Conservation (phyloP, 2,329 filamentous ascomycete genomes). For the Sclerotinia nivalis region DNA sequence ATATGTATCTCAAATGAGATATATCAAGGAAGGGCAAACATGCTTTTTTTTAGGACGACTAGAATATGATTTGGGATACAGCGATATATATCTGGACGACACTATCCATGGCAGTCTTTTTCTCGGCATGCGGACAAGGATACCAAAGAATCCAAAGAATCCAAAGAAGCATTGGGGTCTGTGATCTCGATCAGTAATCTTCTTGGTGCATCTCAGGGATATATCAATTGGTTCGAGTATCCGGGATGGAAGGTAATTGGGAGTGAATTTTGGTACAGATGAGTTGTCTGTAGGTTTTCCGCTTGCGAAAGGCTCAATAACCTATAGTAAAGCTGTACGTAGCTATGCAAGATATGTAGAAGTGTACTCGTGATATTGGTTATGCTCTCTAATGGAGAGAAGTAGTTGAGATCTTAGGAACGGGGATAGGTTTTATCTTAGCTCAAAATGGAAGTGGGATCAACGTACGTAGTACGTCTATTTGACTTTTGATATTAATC, state of each 20-base stretch:
- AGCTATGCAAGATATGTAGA: slow-evolving; percentile 7
- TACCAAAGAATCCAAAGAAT: neutral
- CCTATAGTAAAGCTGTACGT: slow-evolving; percentile 4
- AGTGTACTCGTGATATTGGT: too few species aligned
- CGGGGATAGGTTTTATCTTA: too few species aligned
- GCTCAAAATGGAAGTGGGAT: too few species aligned
- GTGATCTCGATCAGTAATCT: neutral
- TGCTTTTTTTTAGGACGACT: neutral
- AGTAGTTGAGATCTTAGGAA: neutral
- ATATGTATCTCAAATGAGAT: neutral
- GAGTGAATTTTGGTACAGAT: neutral
- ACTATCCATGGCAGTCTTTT: neutral
- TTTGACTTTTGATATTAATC: too few species aligned
- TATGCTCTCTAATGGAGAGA: neutral
- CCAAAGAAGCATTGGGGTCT: neutral
- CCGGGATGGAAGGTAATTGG: neutral
- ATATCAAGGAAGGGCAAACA: neutral
- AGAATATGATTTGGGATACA: neutral
- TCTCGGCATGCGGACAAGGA: neutral
- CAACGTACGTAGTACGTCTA: too few species aligned
- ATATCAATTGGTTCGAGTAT: neutral
- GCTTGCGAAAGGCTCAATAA: neutral
- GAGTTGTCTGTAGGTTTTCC: neutral
- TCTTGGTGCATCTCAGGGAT: neutral
- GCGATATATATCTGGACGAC: neutral